A percentile compares a stretch with the other conserved stretches of the same genome.
Conservation (phyloP, 2,329 filamentous ascomycete genomes). For the Botrytis fabae region DNA sequence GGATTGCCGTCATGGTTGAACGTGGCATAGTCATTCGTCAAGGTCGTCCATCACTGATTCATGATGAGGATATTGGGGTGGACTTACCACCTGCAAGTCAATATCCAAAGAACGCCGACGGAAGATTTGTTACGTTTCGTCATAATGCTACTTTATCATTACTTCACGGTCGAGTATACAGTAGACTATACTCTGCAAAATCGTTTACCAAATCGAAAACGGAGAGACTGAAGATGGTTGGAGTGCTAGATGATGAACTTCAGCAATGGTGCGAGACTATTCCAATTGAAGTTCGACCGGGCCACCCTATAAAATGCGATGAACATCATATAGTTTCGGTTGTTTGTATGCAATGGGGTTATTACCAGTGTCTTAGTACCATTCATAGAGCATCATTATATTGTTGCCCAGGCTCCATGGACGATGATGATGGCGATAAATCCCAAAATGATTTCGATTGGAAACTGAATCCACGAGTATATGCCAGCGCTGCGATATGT, state of each 20-base stretch:
- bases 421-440: slow-evolving; percentile 16
- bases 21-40: slow-evolving; percentile 27
- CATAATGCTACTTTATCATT: slow-evolving; percentile 29
- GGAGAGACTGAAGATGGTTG: slow-evolving; percentile 31
- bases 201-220: slow-evolving; percentile 32
- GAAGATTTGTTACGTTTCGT: slow-evolving; percentile 29
- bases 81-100: slow-evolving; percentile 30
- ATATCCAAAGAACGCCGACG: slow-evolving; percentile 22
- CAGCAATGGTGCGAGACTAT: slow-evolving; percentile 33
- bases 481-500: slow-evolving; percentile 31
- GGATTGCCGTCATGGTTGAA: slow-evolving; percentile 33
- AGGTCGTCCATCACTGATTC: slow-evolving; percentile 34
- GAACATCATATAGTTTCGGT: slow-evolving; percentile 28
- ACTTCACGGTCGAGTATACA: slow-evolving; percentile 33
- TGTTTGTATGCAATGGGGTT: slow-evolving; percentile 34
- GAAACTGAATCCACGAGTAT: slow-evolving; percentile 29
- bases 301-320: slow-evolving; percentile 29
- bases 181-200: slow-evolving; percentile 34
- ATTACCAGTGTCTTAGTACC: slow-evolving; percentile 31
- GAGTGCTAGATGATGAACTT: slow-evolving; percentile 33
- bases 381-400: slow-evolving; percentile 32
- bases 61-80: slow-evolving; percentile 36
- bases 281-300: slow-evolving; percentile 36
- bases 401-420: slow-evolving; percentile 26
- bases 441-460: slow-evolving; percentile 21